phyloP scores from a whole-genome alignment of 2,329 filamentous ascomycete species.

The Neurospora sp. region DNA sequence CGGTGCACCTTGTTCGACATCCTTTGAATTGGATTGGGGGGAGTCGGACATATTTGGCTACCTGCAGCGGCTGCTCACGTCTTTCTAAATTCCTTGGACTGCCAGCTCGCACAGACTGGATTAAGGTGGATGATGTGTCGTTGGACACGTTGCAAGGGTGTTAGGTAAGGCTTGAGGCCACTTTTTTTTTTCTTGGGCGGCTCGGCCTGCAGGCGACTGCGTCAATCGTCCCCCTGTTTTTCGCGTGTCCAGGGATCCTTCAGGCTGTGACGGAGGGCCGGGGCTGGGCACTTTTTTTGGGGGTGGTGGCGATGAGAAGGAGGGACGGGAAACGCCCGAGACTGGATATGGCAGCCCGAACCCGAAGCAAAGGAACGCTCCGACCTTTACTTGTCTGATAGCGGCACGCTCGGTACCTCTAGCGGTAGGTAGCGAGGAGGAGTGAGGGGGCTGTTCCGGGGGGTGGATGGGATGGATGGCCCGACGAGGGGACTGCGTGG shows the following conservation, averaged over 20 bases:
- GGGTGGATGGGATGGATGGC: conserved; percentile 6
- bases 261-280: conserved; percentile 37
- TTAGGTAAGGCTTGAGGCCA: conserved; percentile 39
- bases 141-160: conserved; percentile 50
- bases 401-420: background rate
- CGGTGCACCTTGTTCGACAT: conserved; percentile 87
- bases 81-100: conserved; percentile 46
- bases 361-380: conserved; percentile 7
- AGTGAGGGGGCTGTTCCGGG: background rate
- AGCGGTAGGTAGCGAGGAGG: background rate
- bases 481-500: conserved; percentile 11
- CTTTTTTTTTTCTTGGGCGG: conserved; percentile 27
- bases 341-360: conserved; percentile 8
- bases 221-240: conserved; percentile 33
- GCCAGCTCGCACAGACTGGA: conserved; percentile 46
- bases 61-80: conserved; percentile 55
- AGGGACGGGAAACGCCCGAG: conserved; percentile 12
- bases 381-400: background rate
- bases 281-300: conserved; percentile 12
- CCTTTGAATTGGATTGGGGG: conserved; percentile 81
- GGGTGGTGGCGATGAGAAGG: conserved; percentile 11
- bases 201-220: conserved; percentile 43
- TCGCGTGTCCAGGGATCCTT: conserved; percentile 22
- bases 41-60: conserved; percentile 86
- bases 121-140: conserved; percentile 49